phyloP scores from a whole-genome alignment of 768 basidiomycete genomes.

The Leccinellum rugosiceps region DNA sequence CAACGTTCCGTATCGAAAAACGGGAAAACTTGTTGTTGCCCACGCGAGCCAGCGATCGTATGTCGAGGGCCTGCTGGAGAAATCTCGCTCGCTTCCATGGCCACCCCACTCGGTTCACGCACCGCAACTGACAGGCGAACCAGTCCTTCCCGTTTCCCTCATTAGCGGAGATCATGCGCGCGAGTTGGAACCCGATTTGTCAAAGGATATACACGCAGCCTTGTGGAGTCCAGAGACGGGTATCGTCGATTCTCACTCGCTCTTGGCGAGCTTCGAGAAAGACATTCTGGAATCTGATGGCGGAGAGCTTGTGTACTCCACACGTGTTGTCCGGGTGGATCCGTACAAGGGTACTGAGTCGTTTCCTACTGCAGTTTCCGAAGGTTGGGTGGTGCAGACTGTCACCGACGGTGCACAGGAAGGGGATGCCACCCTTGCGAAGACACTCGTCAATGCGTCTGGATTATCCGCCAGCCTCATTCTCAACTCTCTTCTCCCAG shows the following conservation, averaged over 20 bases:
- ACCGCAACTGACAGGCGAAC: conserved; percentile 21
- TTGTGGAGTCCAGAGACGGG: conserved; percentile 86
- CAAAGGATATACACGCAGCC: conserved; percentile 62
- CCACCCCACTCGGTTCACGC: conserved; percentile 38
- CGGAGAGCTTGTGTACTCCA: conserved; percentile 73
- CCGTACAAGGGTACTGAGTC: conserved; percentile 36
- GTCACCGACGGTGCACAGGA: conserved; percentile 50
- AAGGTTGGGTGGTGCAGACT: conserved; percentile 89
- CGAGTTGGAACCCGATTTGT: conserved; percentile 82
- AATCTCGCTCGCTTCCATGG: conserved; percentile 54
- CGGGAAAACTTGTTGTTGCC: conserved; percentile 91
- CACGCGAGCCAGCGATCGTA: conserved; percentile 63
- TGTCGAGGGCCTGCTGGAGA: conserved; percentile 63
- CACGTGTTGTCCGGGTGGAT: conserved; percentile 85
- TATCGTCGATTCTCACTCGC: conserved; percentile 81
- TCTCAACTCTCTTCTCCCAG: conserved; percentile 65
- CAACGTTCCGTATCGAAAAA: conserved; percentile 65
- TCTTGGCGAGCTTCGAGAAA: conserved; percentile 81
- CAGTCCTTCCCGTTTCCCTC: conserved; percentile 60
- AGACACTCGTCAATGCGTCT: conserved; percentile 77
- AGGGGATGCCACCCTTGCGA: conserved; percentile 66
- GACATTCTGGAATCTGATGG: conserved; percentile 71
- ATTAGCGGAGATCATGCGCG: conserved; percentile 66
- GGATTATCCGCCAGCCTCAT: conserved; percentile 72
- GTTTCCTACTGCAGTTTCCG: conserved; percentile 27